A percentile compares a stretch with the other conserved stretches of the same genome.
These are phyloP conservation scores for Mycena indigotica DNA, from an alignment of 768 basidiomycete species.

Conservation along the genomic window DNA sequence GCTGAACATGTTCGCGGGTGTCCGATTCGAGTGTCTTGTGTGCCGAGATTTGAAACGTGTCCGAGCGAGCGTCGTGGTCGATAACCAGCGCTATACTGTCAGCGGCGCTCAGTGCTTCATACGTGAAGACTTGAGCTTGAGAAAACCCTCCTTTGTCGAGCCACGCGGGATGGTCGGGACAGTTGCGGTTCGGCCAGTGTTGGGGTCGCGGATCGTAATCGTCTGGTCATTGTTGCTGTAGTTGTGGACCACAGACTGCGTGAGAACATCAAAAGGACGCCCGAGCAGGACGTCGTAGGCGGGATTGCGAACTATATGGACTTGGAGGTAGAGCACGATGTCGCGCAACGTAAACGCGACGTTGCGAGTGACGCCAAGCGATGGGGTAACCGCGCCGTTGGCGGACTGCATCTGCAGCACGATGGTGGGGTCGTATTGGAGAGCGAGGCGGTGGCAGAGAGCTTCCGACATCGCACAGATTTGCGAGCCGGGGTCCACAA, in stretches of 20 bases:
- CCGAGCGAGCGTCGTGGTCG: neutral
- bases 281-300: constrained; percentile 1
- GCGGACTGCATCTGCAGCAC: constrained; percentile 2
- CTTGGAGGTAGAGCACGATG: neutral
- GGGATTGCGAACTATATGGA: neutral
- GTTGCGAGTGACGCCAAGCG: neutral
- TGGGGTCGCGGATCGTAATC: constrained; percentile 10
- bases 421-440: neutral
- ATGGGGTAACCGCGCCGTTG: neutral
- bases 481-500: constrained; percentile 23
- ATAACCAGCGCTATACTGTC: constrained; percentile 2
- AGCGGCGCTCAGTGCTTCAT: neutral
- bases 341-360: neutral
- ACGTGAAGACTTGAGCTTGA: constrained; percentile 1
- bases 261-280: constrained; percentile 4
- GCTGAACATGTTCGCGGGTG: neutral
- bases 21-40: neutral
- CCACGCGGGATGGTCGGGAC: constrained; percentile 7
- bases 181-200: neutral
- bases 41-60: neutral
- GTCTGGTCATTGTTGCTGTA: neutral
- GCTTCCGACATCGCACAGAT: constrained; percentile 26
- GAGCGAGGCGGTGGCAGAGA: constrained; percentile 8
- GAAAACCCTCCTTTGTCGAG: constrained; percentile 3
- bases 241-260: neutral